phyloP scores from a whole-genome alignment of 805 yeast genomes.

The Kregervanrija pseudodelftensis region DNA sequence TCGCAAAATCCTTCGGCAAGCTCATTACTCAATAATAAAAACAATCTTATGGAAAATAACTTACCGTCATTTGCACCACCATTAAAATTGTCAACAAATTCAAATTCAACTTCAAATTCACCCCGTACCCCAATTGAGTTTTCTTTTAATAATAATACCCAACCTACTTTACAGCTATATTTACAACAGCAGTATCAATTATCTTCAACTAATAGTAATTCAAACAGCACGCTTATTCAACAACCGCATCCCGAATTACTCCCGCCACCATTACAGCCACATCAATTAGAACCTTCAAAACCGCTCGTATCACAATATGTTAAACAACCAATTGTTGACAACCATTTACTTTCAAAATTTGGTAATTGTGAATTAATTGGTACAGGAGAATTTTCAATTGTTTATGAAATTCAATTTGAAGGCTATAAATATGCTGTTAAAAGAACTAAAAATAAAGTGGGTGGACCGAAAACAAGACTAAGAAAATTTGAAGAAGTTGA shows the following conservation, averaged over 20 bases:
- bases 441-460: slow-evolving; percentile 62
- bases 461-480: slow-evolving; percentile 50
- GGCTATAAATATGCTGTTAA: slow-evolving; percentile 77
- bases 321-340: slow-evolving; percentile 23
- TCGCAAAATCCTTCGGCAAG: slow-evolving; percentile 10
- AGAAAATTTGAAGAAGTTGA: slow-evolving; percentile 72
- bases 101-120: slow-evolving; percentile 2
- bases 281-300: too few relatives aligned
- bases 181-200: slow-evolving; percentile 13
- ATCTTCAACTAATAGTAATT: slow-evolving; percentile 1
- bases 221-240: not conserved
- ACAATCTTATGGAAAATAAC: slow-evolving; percentile 1
- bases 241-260: too few relatives aligned
- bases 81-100: slow-evolving; percentile 4
- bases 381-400: slow-evolving; percentile 83
- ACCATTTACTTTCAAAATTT: slow-evolving; percentile 42
- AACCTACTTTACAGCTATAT: not conserved
- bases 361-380: slow-evolving; percentile 70
- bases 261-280: too few relatives aligned
- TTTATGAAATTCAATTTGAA: slow-evolving; percentile 71
- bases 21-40: slow-evolving; percentile 3
- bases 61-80: slow-evolving; percentile 15
- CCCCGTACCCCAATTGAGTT: slow-evolving; percentile 15
- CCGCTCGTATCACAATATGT: too few relatives aligned
- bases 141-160: not conserved